Percentiles rank a stretch among this genome's conserved stretches.
phyloP scores from a whole-genome alignment of 2,329 filamentous ascomycete genomes.

The Penicillium sp. region DNA sequence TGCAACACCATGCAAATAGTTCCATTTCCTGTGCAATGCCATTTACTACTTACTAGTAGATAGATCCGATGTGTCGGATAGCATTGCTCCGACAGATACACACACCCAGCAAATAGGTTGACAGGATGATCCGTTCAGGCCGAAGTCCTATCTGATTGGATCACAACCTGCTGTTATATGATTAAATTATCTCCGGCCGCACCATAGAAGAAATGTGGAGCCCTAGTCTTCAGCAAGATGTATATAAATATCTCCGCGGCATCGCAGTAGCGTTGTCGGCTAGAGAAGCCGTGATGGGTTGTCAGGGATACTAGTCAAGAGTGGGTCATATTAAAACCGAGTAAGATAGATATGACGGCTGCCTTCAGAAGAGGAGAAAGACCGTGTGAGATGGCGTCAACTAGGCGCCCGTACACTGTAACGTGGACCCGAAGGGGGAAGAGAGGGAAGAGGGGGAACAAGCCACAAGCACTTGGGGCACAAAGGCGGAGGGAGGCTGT shows the following conservation, averaged over 20 bases:
- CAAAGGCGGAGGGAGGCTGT: slow-evolving; percentile 5
- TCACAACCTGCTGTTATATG: too few relatives aligned
- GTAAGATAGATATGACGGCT: neutral
- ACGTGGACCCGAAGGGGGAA: slow-evolving; percentile 6
- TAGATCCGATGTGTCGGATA: too few relatives aligned
- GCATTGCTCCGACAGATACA: too few relatives aligned
- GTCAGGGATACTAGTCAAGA: neutral
- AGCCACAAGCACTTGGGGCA: slow-evolving; percentile 8
- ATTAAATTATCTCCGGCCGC: too few relatives aligned
- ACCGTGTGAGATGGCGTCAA: slow-evolving; percentile 13
- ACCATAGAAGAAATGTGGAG: too few relatives aligned
- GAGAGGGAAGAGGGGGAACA: neutral
- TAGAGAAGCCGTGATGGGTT: neutral
- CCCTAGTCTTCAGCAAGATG: too few relatives aligned
- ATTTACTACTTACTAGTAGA: too few relatives aligned
- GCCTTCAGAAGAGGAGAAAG: neutral
- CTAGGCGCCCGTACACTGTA: slow-evolving; percentile 13
- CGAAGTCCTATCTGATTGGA: too few relatives aligned
- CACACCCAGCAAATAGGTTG: too few relatives aligned
- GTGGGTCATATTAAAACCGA: slow-evolving; percentile 3
- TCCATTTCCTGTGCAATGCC: too few relatives aligned
- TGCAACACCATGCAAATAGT: too few relatives aligned
- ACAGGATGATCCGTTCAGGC: too few relatives aligned
- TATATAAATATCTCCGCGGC: neutral
- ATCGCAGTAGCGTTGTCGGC: neutral